Evolutionary conservation across 306 rosid genomes (phyloP).

Genomic region (Trichosanthes truncata): DNA sequence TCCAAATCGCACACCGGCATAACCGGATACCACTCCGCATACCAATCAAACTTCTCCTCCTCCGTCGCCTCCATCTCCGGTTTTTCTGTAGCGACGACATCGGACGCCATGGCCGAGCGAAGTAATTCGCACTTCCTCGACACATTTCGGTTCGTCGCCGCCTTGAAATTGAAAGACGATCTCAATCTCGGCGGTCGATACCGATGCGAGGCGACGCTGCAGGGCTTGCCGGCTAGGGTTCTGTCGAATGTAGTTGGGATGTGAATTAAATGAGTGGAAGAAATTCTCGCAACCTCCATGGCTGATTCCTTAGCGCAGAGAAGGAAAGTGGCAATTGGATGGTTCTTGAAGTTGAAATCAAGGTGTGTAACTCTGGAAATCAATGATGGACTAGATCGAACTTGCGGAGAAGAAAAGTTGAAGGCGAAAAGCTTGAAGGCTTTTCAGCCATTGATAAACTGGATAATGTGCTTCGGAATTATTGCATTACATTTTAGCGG

Average conservation of each 20-base stretch:
- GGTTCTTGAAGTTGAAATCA: not conserved
- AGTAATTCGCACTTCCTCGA: not conserved
- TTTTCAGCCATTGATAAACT: not conserved
- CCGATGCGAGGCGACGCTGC: not conserved
- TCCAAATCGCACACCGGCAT: slow-evolving; percentile 85
- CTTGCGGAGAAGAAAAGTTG: not conserved
- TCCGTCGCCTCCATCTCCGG: slow-evolving; percentile 11
- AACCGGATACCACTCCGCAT: slow-evolving; percentile 75
- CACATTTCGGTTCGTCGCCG: not conserved
- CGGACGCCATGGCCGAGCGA: slow-evolving; percentile 28
- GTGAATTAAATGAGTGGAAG: not conserved
- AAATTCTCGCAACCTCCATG: slow-evolving; percentile 9
- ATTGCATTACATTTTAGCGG: not conserved
- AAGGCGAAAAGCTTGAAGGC: not conserved
- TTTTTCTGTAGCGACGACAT: slow-evolving; percentile 30
- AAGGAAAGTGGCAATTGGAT: not conserved
- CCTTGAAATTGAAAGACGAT: not conserved
- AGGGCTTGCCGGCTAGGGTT: not conserved
- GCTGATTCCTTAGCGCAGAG: not conserved
- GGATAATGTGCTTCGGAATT: not conserved
- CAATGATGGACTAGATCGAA: not conserved
- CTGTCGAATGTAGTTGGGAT: not conserved
- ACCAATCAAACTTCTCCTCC: slow-evolving; percentile 66
- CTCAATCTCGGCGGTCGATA: not conserved
- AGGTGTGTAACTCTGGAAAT: not conserved